Evolutionary conservation across 2,329 filamentous ascomycete genomes (phyloP).

Genomic region (Calonectria hawksworthii): DNA sequence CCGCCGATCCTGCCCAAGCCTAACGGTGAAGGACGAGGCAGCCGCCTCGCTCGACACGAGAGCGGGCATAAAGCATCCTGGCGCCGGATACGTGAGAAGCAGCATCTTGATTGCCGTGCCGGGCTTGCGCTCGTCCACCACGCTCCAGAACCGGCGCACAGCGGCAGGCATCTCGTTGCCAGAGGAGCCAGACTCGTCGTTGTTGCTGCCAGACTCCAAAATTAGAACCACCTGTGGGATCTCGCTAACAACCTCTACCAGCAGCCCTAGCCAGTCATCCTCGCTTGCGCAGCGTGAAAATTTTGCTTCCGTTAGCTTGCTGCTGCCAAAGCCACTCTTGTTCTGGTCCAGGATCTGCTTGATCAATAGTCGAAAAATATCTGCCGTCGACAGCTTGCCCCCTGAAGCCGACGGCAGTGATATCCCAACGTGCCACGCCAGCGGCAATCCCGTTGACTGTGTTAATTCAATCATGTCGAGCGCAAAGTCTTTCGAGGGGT

Average conservation of each 20-base stretch:
- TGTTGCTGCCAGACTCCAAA: conserved; percentile 16
- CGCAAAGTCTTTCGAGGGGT: conserved; percentile 20
- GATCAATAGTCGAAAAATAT: conserved; percentile 17
- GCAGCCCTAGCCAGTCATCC: conserved; percentile 17
- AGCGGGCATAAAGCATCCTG: conserved; percentile 5
- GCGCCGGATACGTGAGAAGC: conserved; percentile 19
- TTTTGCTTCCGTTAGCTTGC: conserved; percentile 6
- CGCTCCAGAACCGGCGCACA: conserved; percentile 17
- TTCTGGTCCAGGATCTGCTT: conserved; percentile 21
- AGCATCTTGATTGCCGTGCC: conserved; percentile 26
- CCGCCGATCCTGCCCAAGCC: conserved; percentile 15
- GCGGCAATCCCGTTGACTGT: neutral
- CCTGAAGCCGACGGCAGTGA: conserved; percentile 13
- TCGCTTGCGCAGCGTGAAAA: conserved; percentile 20
- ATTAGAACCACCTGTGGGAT: conserved; percentile 9
- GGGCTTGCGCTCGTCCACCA: neutral
- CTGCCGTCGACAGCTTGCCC: neutral
- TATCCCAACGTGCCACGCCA: conserved; percentile 22
- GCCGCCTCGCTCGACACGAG: conserved; percentile 15
- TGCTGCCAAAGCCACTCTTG: neutral
- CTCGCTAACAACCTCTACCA: conserved; percentile 18
- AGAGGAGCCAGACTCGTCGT: too few relatives aligned
- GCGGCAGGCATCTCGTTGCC: neutral
- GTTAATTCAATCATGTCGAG: conserved; percentile 30
- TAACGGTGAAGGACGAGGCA: conserved; percentile 8